Evolutionary conservation across 2,329 filamentous ascomycete genomes (phyloP).

Genomic region (Fusarium sp.): DNA sequence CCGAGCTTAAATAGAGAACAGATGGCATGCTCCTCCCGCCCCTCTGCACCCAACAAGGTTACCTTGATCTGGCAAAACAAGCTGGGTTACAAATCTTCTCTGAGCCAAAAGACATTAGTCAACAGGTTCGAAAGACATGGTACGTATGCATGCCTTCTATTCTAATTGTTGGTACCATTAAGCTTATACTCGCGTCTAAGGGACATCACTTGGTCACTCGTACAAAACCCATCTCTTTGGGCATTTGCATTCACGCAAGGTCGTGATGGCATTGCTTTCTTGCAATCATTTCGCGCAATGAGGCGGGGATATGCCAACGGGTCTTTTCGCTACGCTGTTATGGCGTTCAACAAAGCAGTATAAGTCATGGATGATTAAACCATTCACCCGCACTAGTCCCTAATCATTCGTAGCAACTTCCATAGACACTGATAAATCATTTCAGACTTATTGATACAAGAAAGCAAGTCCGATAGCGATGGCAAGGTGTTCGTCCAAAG

Average conservation of each 20-base stretch:
- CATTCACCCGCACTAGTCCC: not conserved
- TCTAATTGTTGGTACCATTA: too few relatives aligned
- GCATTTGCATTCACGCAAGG: slow-evolving; percentile 73
- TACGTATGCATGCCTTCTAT: slow-evolving; percentile 54
- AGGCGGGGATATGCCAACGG: slow-evolving; percentile 71
- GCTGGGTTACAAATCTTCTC: slow-evolving; percentile 64
- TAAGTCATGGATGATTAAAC: not conserved
- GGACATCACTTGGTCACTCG: slow-evolving; percentile 74
- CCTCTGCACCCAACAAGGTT: slow-evolving; percentile 68
- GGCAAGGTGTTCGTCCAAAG: not conserved
- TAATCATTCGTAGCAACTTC: not conserved
- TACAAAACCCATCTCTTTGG: slow-evolving; percentile 73
- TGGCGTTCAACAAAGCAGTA: slow-evolving; percentile 66
- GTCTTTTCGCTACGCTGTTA: slow-evolving; percentile 71
- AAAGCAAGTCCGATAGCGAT: not conserved
- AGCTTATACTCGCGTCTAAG: slow-evolving; percentile 52
- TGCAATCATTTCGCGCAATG: slow-evolving; percentile 75
- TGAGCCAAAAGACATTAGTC: slow-evolving; percentile 70
- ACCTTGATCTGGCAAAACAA: slow-evolving; percentile 64
- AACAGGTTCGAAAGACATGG: slow-evolving; percentile 73
- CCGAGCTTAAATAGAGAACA: slow-evolving; percentile 41
- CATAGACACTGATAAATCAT: not conserved
- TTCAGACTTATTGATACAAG: not conserved
- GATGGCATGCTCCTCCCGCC: slow-evolving; percentile 74
- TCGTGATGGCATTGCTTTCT: slow-evolving; percentile 71